phyloP scores from a whole-genome alignment of 495 filamentous ascomycete genomes.

The Rhizodiscina lignyota region DNA sequence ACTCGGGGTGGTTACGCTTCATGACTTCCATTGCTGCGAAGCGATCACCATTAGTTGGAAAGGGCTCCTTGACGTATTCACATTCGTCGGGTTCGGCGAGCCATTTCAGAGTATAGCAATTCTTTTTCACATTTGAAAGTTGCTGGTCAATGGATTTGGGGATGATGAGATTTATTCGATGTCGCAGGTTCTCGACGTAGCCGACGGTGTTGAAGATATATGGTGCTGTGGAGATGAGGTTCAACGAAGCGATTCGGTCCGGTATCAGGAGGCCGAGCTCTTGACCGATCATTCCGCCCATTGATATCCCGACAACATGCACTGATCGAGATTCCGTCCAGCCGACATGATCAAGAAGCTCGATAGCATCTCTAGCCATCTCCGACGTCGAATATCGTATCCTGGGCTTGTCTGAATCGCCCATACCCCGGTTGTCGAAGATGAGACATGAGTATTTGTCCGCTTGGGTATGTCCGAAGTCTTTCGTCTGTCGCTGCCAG shows the following conservation, averaged over 20 bases:
- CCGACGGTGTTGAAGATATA: conserved; percentile 45
- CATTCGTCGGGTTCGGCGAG: conserved; percentile 44
- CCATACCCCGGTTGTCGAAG: conserved; percentile 69
- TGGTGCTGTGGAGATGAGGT: conserved; percentile 57
- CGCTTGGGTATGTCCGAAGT: conserved; percentile 56
- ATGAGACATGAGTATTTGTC: conserved; percentile 52
- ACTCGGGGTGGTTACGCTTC: conserved; percentile 38
- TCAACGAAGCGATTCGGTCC: conserved; percentile 42
- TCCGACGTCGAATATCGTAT: conserved; percentile 53
- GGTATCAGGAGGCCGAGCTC: conserved; percentile 48
- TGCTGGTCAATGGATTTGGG: conserved; percentile 48
- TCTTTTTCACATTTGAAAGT: conserved; percentile 33
- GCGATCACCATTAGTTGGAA: conserved; percentile 59
- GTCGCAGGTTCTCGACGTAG: conserved; percentile 47
- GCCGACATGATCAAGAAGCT: conserved; percentile 48
- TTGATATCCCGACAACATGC: conserved; percentile 56
- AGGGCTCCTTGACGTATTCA: conserved; percentile 27
- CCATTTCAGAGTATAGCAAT: conserved; percentile 44
- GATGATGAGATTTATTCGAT: conserved; percentile 44
- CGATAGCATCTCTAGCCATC: conserved; percentile 59
- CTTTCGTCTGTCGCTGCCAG: conserved; percentile 62
- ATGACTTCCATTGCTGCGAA: conserved; percentile 59
- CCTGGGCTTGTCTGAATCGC: conserved; percentile 55
- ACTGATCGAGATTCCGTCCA: conserved; percentile 46
- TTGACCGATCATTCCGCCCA: conserved; percentile 84